Percentiles rank a stretch among this genome's conserved stretches.
phyloP scores from a whole-genome alignment of 1,284 basidiomycete species.

The Lentinus polychrous region DNA sequence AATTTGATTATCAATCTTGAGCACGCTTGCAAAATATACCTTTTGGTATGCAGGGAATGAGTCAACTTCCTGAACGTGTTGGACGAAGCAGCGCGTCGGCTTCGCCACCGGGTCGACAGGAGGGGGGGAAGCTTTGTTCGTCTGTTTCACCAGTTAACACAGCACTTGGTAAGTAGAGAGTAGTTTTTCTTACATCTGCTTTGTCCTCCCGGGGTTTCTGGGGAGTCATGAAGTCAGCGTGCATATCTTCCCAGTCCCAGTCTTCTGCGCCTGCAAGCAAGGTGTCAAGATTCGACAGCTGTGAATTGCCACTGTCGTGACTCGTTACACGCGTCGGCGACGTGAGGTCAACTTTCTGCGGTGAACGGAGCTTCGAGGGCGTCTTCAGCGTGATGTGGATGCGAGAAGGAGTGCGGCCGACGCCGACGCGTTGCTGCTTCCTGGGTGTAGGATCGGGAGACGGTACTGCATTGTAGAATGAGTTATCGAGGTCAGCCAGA shows the following conservation, averaged over 20 bases:
- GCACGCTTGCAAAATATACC: conserved; percentile 7
- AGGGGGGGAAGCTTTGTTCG: not conserved
- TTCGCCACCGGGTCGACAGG: not conserved
- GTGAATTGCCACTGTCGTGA: not conserved
- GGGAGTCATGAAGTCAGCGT: conserved; percentile 31
- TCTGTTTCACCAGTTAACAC: too few species aligned
- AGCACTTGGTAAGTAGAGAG: too few species aligned
- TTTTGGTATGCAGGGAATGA: conserved; percentile 12
- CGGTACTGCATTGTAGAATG: conserved; percentile 35
- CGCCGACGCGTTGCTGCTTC: not conserved
- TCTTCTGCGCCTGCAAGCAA: conserved; percentile 39
- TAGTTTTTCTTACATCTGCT: not conserved
- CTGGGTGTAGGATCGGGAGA: conserved; percentile 16
- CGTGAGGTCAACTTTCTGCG: not conserved
- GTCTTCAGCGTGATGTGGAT: not conserved
- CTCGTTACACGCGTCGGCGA: not conserved
- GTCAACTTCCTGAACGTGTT: conserved; percentile 17
- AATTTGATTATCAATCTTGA: too few species aligned
- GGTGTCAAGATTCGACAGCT: conserved; percentile 17
- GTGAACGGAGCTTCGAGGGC: not conserved
- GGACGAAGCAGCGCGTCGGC: conserved; percentile 45
- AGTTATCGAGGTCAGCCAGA: conserved; percentile 38
- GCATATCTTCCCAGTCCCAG: conserved; percentile 46
- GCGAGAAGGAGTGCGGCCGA: not conserved
- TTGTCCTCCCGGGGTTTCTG: conserved; percentile 14